Evolutionary conservation across 352 stramenopile genomes (phyloP).

Genomic region (Phytophthora citricola): DNA sequence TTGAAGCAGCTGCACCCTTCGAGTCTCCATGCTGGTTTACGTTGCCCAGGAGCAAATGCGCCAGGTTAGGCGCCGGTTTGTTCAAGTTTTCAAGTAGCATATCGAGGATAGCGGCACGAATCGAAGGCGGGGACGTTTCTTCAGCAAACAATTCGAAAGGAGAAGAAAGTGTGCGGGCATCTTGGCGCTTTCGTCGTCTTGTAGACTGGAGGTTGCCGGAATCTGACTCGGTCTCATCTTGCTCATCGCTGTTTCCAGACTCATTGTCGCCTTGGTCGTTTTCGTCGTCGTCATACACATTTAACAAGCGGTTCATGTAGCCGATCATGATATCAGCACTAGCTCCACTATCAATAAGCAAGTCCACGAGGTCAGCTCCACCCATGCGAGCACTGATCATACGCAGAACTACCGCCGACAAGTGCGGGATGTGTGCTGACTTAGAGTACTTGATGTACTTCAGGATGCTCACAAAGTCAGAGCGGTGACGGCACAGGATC

Average conservation of each 20-base stretch:
- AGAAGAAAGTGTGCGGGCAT: constrained; percentile 53
- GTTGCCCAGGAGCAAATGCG: constrained; percentile 74
- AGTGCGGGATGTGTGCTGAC: constrained; percentile 68
- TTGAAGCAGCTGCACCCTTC: constrained; percentile 28
- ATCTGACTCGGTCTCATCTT: constrained; percentile 32
- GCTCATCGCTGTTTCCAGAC: constrained; percentile 14
- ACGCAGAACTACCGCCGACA: constrained; percentile 75
- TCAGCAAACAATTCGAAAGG: constrained; percentile 56
- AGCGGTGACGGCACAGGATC: constrained; percentile 72
- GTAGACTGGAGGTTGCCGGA: constrained; percentile 38
- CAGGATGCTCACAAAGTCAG: constrained; percentile 81
- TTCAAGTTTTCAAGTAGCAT: constrained; percentile 80
- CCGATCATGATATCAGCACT: constrained; percentile 75
- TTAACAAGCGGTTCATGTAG: constrained; percentile 84
- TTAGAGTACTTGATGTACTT: constrained; percentile 90
- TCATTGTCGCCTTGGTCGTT: constrained; percentile 36
- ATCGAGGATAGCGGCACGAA: constrained; percentile 75
- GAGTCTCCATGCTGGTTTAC: constrained; percentile 48
- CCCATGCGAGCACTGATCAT: constrained; percentile 73
- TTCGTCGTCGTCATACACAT: constrained; percentile 68
- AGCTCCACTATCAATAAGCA: constrained; percentile 70
- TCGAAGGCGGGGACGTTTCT: constrained; percentile 48
- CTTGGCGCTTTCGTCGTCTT: constrained; percentile 53
- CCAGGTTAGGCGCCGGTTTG: constrained; percentile 78
- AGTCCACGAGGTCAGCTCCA: constrained; percentile 64